A percentile compares a stretch with the other conserved stretches of the same genome.
Evolutionary conservation across 352 stramenopile genomes (phyloP).

Genomic region (Globisporangium apiculatum): DNA sequence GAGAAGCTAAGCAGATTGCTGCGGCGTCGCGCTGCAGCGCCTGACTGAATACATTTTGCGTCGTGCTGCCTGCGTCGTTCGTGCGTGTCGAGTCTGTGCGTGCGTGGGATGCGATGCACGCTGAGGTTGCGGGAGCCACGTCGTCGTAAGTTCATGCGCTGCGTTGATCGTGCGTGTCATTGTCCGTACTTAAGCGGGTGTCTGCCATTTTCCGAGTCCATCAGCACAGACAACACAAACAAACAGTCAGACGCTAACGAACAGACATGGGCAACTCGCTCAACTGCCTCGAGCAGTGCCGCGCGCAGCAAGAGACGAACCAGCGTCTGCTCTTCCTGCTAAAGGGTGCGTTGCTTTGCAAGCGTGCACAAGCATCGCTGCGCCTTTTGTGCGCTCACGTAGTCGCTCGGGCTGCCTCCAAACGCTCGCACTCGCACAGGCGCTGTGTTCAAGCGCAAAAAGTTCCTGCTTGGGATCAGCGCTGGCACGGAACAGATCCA

Average conservation of each 20-base stretch:
- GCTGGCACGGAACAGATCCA: constrained; percentile 57
- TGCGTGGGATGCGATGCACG: too few relatives aligned
- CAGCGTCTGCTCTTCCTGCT: constrained; percentile 67
- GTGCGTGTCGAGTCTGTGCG: neutral
- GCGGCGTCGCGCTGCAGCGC: too few relatives aligned
- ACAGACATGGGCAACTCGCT: constrained; percentile 64
- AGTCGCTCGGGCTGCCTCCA: neutral
- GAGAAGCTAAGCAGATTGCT: neutral
- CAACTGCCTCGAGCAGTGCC: constrained; percentile 76
- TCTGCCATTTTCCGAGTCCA: too few relatives aligned
- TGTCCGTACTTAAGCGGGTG: neutral
- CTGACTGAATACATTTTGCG: constrained; percentile 8
- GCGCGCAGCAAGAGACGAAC: constrained; percentile 49
- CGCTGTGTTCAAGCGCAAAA: constrained; percentile 68
- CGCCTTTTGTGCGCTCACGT: neutral
- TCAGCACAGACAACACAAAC: too few relatives aligned
- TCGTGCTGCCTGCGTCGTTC: neutral
- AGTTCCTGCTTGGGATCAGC: constrained; percentile 57
- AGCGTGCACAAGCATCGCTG: neutral
- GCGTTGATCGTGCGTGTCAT: neutral
- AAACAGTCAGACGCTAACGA: too few relatives aligned
- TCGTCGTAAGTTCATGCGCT: too few relatives aligned
- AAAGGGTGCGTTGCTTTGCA: constrained; percentile 32
- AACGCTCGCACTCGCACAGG: constrained; percentile 16
- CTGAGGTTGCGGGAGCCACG: too few relatives aligned